Evolutionary conservation across 495 filamentous ascomycete genomes (phyloP).

Genomic region (Neurospora africana): DNA sequence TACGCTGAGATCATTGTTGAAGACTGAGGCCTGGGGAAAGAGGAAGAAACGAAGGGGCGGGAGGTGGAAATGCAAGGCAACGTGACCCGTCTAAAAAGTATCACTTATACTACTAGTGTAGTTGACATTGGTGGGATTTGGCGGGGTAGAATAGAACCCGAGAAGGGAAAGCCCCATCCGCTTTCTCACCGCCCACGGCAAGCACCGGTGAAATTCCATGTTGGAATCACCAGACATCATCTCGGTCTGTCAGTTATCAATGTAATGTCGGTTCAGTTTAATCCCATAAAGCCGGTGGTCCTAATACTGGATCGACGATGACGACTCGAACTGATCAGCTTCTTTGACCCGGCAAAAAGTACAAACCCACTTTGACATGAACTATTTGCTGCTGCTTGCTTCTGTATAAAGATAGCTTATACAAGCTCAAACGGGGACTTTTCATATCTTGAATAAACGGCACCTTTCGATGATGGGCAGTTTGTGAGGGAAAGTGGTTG

Average conservation of each 20-base stretch:
- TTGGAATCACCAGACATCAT: neutral
- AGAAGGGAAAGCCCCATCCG: neutral
- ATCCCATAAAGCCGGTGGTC: neutral
- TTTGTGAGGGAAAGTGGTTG: neutral
- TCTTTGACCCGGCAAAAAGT: neutral
- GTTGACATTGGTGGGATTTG: neutral
- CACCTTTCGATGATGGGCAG: neutral
- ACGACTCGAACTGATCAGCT: neutral
- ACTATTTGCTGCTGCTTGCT: neutral
- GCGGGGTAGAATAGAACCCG: neutral
- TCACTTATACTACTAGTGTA: too few species aligned
- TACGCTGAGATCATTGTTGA: neutral
- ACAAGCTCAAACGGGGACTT: neutral
- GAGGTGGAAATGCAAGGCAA: neutral
- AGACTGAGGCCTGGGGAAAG: neutral
- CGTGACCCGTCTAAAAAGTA: neutral
- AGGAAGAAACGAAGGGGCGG: neutral
- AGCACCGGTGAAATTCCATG: neutral
- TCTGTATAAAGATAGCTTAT: neutral
- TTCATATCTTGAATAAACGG: neutral
- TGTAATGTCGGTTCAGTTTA: neutral
- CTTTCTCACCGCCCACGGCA: neutral
- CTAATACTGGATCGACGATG: neutral
- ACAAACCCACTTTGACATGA: neutral
- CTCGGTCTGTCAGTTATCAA: neutral